phyloP scores from a whole-genome alignment of 1,284 basidiomycete species.

The Entoloma clypeatum region DNA sequence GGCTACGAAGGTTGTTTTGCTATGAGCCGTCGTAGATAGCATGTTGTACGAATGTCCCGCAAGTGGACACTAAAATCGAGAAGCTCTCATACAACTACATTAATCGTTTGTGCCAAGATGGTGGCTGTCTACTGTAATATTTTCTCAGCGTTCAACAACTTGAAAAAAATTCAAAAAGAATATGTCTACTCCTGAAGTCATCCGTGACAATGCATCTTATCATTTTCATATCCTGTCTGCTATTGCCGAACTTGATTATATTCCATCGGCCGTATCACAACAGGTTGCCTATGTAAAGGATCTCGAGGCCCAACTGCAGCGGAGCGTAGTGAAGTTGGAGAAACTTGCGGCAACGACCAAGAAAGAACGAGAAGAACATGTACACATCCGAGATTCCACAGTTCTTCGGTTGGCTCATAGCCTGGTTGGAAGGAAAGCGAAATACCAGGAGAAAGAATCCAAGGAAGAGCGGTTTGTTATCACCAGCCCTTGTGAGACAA shows the following conservation, averaged over 20 bases:
- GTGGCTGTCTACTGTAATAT: too few species aligned
- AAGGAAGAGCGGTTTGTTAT: constrained; percentile 40
- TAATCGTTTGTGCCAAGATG: too few species aligned
- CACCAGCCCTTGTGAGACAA: not conserved
- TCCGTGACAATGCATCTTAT: constrained; percentile 35
- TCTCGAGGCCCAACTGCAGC: constrained; percentile 26
- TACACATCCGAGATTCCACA: constrained; percentile 35
- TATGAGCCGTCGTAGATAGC: constrained; percentile 59
- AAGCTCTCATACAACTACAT: too few species aligned
- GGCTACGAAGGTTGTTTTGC: constrained; percentile 78
- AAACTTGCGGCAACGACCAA: constrained; percentile 34
- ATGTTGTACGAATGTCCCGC: not conserved
- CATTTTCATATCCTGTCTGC: constrained; percentile 31
- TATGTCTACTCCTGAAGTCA: constrained; percentile 31
- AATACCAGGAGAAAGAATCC: constrained; percentile 36
- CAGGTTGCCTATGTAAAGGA: constrained; percentile 33
- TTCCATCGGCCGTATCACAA: constrained; percentile 33
- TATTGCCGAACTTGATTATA: constrained; percentile 36
- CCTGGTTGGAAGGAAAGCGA: constrained; percentile 36
- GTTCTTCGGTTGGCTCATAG: constrained; percentile 34
- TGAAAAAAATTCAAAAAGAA: constrained; percentile 2
- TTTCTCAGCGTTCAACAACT: too few species aligned
- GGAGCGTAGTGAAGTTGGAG: constrained; percentile 24
- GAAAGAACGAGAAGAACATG: constrained; percentile 42
- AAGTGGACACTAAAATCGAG: too few species aligned